Conservation (phyloP, 768 basidiomycete species). For the Imleria badia region DNA sequence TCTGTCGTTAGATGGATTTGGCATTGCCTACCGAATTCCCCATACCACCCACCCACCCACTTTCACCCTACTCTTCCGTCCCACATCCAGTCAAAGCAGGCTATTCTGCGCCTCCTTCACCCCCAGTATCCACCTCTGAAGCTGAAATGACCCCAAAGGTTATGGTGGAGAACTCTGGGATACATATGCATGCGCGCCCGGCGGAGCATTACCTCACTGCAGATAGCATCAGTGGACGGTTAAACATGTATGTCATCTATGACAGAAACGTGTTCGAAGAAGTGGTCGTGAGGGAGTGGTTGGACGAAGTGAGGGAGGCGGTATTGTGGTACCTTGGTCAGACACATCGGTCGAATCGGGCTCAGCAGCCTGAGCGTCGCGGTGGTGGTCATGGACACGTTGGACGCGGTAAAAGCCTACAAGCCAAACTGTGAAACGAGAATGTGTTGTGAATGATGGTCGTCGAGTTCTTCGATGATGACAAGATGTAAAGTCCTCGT, state of each 20-base stretch:
- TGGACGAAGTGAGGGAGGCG: conserved; percentile 42
- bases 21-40: conserved; percentile 39
- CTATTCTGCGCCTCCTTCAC: not conserved
- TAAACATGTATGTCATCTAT: conserved; percentile 37
- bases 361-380: too few species aligned
- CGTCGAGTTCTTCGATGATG: too few species aligned
- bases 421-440: too few species aligned
- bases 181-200: conserved; percentile 42
- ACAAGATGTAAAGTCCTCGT: too few species aligned
- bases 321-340: conserved; percentile 32
- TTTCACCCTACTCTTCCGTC: conserved; percentile 1
- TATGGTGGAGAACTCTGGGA: not conserved
- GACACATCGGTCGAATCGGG: not conserved
- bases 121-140: not conserved
- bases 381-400: too few species aligned
- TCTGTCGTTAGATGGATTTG: conserved; percentile 30
- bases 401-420: too few species aligned
- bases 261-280: conserved; percentile 49
- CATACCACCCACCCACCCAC: conserved; percentile 13
- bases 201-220: conserved; percentile 46
- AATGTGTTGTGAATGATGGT: too few species aligned
- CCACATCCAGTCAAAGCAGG: conserved; percentile 16
- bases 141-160: conserved; percentile 7
- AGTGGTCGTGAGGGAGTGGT: conserved; percentile 44
- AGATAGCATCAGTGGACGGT: conserved; percentile 28